These are phyloP conservation scores for Wallacemonas collosoma DNA, from an alignment of 208 protist genomes.

Conservation along the genomic window DNA sequence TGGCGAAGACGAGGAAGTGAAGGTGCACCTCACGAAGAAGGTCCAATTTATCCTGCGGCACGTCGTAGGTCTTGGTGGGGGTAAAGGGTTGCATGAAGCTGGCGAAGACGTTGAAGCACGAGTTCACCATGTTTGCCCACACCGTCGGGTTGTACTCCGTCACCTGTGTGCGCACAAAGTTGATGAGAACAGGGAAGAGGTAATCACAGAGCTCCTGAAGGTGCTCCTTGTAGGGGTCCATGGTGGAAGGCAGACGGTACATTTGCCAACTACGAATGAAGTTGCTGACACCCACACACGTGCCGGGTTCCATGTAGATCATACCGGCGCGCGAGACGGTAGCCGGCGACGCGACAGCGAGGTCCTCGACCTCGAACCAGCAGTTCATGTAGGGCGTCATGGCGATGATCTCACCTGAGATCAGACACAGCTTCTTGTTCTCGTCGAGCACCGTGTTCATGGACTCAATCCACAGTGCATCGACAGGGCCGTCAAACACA, in stretches of 20 bases:
- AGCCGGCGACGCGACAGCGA: conserved; percentile 96
- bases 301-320: conserved; percentile 97
- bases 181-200: conserved; percentile 88
- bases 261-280: conserved; percentile 86
- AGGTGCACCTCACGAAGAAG: conserved; percentile 81
- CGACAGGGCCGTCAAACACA: conserved; percentile 97
- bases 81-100: conserved; percentile 89
- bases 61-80: conserved; percentile 75
- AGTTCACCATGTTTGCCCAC: conserved; percentile 94
- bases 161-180: conserved; percentile 93
- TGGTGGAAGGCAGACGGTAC: conserved; percentile 76
- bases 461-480: conserved; percentile 96
- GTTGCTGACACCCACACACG: conserved; percentile 83
- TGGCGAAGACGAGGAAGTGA: conserved; percentile 94
- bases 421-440: conserved; percentile 96
- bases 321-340: conserved; percentile 98
- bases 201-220: conserved; percentile 88
- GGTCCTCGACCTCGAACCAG: conserved; percentile 98
- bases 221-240: conserved; percentile 85
- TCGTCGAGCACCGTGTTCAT: conserved; percentile 96
- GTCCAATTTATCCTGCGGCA: conserved; percentile 82
- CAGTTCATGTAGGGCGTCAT: conserved; percentile 96
- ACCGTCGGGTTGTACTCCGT: conserved; percentile 94
- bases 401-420: conserved; percentile 95
- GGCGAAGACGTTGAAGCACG: conserved; percentile 95